Conservation (phyloP, 345 rosid species). For the Eucalyptus pauciflora region DNA sequence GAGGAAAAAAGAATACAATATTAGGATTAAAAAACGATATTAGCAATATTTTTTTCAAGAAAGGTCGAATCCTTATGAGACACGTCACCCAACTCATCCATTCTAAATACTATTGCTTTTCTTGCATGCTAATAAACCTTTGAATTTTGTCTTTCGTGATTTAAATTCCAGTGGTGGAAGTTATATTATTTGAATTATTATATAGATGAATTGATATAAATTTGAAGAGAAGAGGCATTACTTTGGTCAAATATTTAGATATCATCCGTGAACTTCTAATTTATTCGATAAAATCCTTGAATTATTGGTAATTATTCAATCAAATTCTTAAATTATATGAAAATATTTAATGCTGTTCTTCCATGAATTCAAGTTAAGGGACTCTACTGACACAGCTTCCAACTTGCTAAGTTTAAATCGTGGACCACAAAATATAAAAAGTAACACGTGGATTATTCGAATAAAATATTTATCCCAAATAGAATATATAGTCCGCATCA, state of each 20-base stretch:
- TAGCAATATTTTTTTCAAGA: background rate
- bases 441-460: background rate
- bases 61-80: too few relatives aligned
- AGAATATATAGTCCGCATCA: background rate
- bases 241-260: background rate
- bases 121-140: background rate
- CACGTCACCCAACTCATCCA: background rate
- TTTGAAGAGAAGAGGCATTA: background rate
- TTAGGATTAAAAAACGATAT: too few relatives aligned
- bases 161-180: background rate
- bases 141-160: background rate
- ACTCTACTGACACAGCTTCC: accelerated
- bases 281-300: accelerated
- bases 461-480: background rate
- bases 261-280: accelerated
- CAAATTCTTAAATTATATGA: background rate
- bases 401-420: accelerated
- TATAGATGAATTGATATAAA: background rate
- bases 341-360: accelerated
- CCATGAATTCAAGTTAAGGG: background rate
- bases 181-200: too few relatives aligned
- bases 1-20: too few relatives aligned
- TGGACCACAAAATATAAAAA: background rate
- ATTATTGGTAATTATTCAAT: background rate
- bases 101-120: background rate